These are phyloP conservation scores for Furculomyces boomerangus DNA, from an alignment of 371 early-diverging fungal species.

Conservation along the genomic window DNA sequence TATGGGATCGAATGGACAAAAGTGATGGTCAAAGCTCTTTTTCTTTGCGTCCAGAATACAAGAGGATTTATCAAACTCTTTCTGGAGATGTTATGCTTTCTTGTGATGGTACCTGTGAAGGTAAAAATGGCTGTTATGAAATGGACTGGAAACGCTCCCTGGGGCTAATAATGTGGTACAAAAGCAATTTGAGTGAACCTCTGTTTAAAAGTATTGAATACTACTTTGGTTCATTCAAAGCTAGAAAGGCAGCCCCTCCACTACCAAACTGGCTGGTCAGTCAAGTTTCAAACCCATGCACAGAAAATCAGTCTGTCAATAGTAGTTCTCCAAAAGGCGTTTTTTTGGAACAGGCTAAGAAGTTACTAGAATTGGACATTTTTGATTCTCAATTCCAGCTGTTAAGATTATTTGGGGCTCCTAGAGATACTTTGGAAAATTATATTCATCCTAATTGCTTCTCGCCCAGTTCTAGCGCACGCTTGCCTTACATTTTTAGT, in stretches of 20 bases:
- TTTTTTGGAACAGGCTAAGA: background rate
- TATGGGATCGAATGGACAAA: background rate
- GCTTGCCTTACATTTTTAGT: conserved; percentile 38
- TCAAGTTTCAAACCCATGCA: background rate
- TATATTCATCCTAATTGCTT: conserved; percentile 31
- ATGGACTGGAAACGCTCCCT: conserved; percentile 50
- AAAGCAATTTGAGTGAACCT: background rate
- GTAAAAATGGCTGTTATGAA: conserved; percentile 5
- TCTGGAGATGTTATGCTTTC: conserved; percentile 22
- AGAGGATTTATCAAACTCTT: conserved; percentile 32
- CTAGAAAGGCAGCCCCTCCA: background rate
- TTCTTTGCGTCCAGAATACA: conserved; percentile 18
- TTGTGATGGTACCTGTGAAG: conserved; percentile 8
- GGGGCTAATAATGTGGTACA: conserved; percentile 55
- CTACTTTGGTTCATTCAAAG: background rate
- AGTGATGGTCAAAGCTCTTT: conserved; percentile 14
- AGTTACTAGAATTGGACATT: conserved; percentile 6
- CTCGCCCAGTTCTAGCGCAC: conserved; percentile 30
- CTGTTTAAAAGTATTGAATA: background rate
- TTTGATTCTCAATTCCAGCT: conserved; percentile 42
- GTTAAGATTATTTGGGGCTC: conserved; percentile 26
- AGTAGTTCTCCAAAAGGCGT: background rate
- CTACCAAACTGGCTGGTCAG: background rate
- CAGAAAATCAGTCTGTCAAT: background rate
- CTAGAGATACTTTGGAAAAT: conserved; percentile 27